Percentiles rank a stretch among this genome's conserved stretches.
Evolutionary conservation across 2,329 filamentous ascomycete genomes (phyloP).

Genomic region (Trichoderma koningii): DNA sequence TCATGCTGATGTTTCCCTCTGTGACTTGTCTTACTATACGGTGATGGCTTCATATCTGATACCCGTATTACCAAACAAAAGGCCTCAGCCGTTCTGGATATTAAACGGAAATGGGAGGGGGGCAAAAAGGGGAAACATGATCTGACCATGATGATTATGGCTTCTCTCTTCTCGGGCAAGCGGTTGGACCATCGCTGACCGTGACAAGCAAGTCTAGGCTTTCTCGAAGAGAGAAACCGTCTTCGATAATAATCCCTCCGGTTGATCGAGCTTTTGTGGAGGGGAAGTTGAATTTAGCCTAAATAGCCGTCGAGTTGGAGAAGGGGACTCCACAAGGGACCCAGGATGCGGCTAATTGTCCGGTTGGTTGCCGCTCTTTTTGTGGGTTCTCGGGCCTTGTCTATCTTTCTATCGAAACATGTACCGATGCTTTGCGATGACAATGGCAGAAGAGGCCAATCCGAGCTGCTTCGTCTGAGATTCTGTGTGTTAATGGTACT

Average conservation of each 20-base stretch:
- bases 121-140: neutral
- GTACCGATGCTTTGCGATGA: too few relatives aligned
- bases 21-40: too few relatives aligned
- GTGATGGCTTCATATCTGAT: too few relatives aligned
- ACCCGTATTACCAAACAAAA: neutral
- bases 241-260: constrained; percentile 16
- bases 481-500: too few relatives aligned
- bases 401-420: neutral
- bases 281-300: constrained; percentile 20
- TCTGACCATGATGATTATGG: neutral
- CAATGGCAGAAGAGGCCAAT: too few relatives aligned
- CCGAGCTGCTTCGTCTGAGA: too few relatives aligned
- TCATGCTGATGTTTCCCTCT: neutral
- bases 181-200: too few relatives aligned
- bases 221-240: constrained; percentile 4
- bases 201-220: too few relatives aligned
- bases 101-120: neutral
- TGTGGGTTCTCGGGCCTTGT: neutral
- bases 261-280: constrained; percentile 19
- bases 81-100: constrained; percentile 12
- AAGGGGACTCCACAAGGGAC: neutral
- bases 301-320: neutral
- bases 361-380: constrained; percentile 22
- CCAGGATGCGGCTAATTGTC: constrained; percentile 26
- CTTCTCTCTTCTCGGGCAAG: too few relatives aligned